Evolutionary conservation across 176 grass and related monocot genomes (phyloP), one percentile per base, ranked within the genome.

Genomic region (Poa pratensis): DNA sequence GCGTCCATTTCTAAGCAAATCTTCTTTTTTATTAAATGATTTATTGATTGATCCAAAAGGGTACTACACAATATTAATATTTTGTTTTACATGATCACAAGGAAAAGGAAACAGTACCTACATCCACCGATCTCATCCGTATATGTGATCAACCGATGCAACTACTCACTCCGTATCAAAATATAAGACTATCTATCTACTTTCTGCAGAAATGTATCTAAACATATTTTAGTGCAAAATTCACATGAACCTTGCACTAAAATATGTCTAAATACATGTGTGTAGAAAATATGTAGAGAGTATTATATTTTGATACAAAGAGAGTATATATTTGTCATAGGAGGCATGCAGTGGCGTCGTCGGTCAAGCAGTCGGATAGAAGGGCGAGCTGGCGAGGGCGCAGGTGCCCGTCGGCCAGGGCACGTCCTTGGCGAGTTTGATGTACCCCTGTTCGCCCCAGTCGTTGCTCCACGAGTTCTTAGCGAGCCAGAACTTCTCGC

Each of bases 401-500:
- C 90, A 91, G 77, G 76, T 76, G 40, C 86, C 90, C 37, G 12
- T 46, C 57, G 61, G 5, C 55, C 39, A 83, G 12, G 11, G 14
- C 28, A 79, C 64, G 62, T 92, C 82, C 55, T 85, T 92, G 35
- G 80, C 84, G 26, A 86, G 35, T 43, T 82, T 72, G 23, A 88
- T 55, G 51, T 92, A 89, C 17, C 82, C 86, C 15, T 85, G 23
- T 2, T 86, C 82, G 23, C 90, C 90, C 90, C 90, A 92, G 46
- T 67, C 78, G 19, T 48, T 55, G 57, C 90, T 75, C 90, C 90
- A 92, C 2, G 90, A 92, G 50, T 92, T 92, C 72, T 92, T 92
- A 2, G 80, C 82, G 20, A 88, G 73, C 86, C 90, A 92, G 39
- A 86, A 92, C 17, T 89, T n/a, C 6, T 49, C 72, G 23, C 37